Conservation (phyloP, 352 stramenopile species). For the Globisporangium nodosum region DNA sequence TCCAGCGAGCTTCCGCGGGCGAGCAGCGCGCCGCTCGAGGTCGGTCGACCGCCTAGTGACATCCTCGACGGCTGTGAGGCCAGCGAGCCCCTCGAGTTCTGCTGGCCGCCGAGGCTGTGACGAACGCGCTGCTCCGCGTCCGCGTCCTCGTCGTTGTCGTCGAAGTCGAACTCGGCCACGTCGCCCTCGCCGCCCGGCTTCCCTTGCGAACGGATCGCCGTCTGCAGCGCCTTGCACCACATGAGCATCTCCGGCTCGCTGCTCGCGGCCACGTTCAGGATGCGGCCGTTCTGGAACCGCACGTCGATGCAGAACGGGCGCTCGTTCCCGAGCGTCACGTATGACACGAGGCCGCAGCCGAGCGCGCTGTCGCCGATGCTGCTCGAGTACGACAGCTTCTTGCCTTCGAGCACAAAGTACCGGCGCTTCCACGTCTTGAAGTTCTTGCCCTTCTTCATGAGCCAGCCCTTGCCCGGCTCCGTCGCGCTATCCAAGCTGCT, state of each 20-base stretch:
- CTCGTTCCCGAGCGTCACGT: conserved; percentile 47
- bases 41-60: conserved; percentile 1
- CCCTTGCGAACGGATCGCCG: conserved; percentile 26
- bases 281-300: conserved; percentile 51
- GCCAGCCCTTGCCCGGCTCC: conserved; percentile 31
- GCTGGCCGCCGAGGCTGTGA: conserved; percentile 2
- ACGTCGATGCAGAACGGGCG: conserved; percentile 71
- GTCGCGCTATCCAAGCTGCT: conserved; percentile 4
- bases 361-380: conserved; percentile 29
- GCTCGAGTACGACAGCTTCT: conserved; percentile 52
- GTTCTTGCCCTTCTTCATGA: conserved; percentile 57
- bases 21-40: background rate
- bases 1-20: conserved; percentile 11
- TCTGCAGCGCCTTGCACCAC: conserved; percentile 58
- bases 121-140: conserved; percentile 14
- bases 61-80: background rate
- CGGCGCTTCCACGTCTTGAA: conserved; percentile 67
- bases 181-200: conserved; percentile 30
- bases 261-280: conserved; percentile 49
- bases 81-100: background rate
- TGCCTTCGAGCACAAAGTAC: conserved; percentile 53
- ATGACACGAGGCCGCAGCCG: conserved; percentile 43
- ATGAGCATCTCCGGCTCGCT: conserved; percentile 49
- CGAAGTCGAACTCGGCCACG: conserved; percentile 45
- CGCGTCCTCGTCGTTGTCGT: conserved; percentile 39